Evolutionary conservation across 2,329 filamentous ascomycete species (phyloP).

Genomic region (Fusarium sp.): DNA sequence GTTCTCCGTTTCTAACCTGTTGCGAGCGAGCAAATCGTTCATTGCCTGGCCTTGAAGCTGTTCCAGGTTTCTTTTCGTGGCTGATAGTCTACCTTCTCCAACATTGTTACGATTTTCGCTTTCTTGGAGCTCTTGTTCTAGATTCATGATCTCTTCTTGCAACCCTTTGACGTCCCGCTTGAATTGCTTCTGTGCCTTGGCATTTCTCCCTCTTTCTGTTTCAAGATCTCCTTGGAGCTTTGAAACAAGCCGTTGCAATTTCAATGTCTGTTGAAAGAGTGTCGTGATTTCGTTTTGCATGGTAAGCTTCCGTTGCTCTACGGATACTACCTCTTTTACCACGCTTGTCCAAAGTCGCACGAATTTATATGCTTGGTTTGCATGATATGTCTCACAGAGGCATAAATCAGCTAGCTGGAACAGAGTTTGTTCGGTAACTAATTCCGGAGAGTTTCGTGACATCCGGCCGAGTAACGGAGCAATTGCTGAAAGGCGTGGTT

Average conservation of each 20-base stretch:
- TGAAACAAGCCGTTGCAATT: background rate
- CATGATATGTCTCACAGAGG: background rate
- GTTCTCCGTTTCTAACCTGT: background rate
- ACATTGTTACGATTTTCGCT: accelerated
- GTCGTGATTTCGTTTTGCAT: background rate
- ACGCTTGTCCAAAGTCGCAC: background rate
- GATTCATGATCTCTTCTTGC: background rate
- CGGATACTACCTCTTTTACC: background rate
- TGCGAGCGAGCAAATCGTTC: background rate
- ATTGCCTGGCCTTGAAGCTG: background rate
- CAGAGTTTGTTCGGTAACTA: background rate
- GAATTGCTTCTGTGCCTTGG: background rate
- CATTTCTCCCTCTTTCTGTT: background rate
- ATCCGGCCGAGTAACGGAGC: background rate
- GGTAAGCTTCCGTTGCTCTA: background rate
- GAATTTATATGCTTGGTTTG: background rate
- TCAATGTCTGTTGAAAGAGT: background rate
- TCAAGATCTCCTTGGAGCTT: background rate
- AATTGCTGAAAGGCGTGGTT: background rate
- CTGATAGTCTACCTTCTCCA: background rate
- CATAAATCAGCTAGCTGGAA: background rate
- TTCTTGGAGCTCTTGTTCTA: background rate
- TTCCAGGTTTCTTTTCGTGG: background rate
- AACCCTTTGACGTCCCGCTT: background rate
- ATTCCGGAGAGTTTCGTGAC: background rate